Conservation (phyloP, 2,329 filamentous ascomycete species). For the Fusarium aywerte region DNA sequence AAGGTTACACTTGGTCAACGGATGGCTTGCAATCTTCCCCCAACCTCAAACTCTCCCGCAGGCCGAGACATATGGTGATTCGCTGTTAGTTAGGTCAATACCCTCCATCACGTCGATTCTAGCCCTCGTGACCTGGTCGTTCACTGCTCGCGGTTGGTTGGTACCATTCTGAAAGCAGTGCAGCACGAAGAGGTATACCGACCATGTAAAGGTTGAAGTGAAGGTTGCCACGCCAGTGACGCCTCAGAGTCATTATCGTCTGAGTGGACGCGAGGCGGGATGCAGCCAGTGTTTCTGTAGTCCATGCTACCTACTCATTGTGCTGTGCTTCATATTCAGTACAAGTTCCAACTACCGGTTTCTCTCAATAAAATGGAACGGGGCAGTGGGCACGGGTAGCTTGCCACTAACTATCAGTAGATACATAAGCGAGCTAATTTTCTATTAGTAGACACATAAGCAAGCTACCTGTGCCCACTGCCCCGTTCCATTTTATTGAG, state of each 20-base stretch:
- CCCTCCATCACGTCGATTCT: slow-evolving; percentile 32
- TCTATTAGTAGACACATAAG: too few relatives aligned
- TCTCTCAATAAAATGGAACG: too few relatives aligned
- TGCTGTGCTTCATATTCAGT: slow-evolving; percentile 7
- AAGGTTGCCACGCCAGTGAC: slow-evolving; percentile 26
- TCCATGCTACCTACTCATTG: background rate
- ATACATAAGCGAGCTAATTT: too few relatives aligned
- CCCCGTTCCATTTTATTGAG: too few relatives aligned
- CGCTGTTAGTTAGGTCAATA: slow-evolving; percentile 11
- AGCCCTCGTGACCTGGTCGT: slow-evolving; percentile 27
- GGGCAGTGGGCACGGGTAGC: too few relatives aligned
- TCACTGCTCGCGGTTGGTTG: slow-evolving; percentile 18
- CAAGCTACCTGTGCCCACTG: too few relatives aligned
- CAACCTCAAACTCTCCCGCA: slow-evolving; percentile 36
- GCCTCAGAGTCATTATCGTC: slow-evolving; percentile 34
- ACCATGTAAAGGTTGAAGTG: background rate
- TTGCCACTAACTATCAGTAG: too few relatives aligned
- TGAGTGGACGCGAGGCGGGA: background rate
- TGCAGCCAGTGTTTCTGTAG: background rate
- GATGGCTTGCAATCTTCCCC: slow-evolving; percentile 32
- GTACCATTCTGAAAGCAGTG: slow-evolving; percentile 33
- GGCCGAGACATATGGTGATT: slow-evolving; percentile 29
- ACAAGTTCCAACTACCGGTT: slow-evolving; percentile 1
- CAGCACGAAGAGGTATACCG: slow-evolving; percentile 2
- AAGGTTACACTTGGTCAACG: slow-evolving; percentile 32